A percentile compares a stretch with the other conserved stretches of the same genome.
These are phyloP conservation scores for Linanthus parryae DNA, from an alignment of 148 eudicot genomes.

Conservation along the genomic window DNA sequence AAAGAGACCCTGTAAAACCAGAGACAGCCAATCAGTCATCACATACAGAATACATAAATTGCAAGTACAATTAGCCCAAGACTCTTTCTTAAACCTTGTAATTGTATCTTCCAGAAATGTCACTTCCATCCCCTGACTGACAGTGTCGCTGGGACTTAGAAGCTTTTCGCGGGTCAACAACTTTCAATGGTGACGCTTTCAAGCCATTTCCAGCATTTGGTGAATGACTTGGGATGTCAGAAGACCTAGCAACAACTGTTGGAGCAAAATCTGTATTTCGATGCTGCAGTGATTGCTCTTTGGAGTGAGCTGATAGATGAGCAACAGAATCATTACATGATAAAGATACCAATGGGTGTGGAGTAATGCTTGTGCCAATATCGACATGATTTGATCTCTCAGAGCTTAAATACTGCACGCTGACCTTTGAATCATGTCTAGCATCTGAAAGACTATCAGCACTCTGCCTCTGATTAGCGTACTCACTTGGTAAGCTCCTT, in stretches of 20 bases:
- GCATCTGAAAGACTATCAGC: slow-evolving; percentile 9
- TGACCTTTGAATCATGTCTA: slow-evolving; percentile 12
- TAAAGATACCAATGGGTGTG: slow-evolving; percentile 13
- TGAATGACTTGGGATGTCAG: slow-evolving; percentile 18
- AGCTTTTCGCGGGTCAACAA: slow-evolving; percentile 40
- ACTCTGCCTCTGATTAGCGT: neutral
- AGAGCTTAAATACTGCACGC: slow-evolving; percentile 13
- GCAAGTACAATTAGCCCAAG: slow-evolving; percentile 1
- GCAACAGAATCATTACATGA: slow-evolving; percentile 17
- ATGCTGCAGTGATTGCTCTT: slow-evolving; percentile 15
- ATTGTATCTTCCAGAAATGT: slow-evolving; percentile 26
- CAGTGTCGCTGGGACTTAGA: slow-evolving; percentile 29
- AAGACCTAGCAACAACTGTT: slow-evolving; percentile 10
- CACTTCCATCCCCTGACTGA: slow-evolving; percentile 33
- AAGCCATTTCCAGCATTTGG: slow-evolving; percentile 29
- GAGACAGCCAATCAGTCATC: slow-evolving; percentile 5
- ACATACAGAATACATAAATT: slow-evolving; percentile 5
- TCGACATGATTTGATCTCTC: slow-evolving; percentile 13
- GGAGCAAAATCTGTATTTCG: slow-evolving; percentile 18
- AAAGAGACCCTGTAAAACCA: slow-evolving; percentile 58
- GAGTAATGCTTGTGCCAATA: slow-evolving; percentile 10
- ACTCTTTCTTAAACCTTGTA: slow-evolving; percentile 41
- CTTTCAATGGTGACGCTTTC: slow-evolving; percentile 44
- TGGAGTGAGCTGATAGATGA: slow-evolving; percentile 20
- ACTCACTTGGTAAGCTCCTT: slow-evolving; percentile 13